A percentile compares a stretch with the other conserved stretches of the same genome.
Conservation (phyloP, 768 basidiomycete species). For the Mycena leptocephala region DNA sequence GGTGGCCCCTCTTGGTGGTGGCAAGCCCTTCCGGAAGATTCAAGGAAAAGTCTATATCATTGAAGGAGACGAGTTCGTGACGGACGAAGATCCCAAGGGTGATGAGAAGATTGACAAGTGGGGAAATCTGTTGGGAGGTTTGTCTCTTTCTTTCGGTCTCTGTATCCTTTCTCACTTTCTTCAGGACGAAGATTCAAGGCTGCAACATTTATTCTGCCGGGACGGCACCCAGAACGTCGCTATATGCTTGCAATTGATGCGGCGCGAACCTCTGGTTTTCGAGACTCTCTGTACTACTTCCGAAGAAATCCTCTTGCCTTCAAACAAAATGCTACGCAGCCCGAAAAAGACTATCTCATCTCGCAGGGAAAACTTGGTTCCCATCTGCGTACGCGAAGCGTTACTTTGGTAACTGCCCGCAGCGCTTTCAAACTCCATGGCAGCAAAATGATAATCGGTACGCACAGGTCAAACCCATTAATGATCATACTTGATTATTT, state of each 20-base stretch:
- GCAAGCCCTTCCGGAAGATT: constrained; percentile 82
- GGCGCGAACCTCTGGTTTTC: constrained; percentile 94
- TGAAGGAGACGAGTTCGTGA: constrained; percentile 91
- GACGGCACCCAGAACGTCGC: constrained; percentile 85
- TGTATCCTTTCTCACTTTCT: constrained; percentile 12
- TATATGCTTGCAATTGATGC: constrained; percentile 99
- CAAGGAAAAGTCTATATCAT: constrained; percentile 84
- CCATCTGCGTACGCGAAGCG: constrained; percentile 91
- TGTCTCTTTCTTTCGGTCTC: constrained; percentile 41
- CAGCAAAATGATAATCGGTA: constrained; percentile 90
- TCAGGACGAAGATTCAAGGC: constrained; percentile 92
- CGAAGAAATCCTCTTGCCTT: constrained; percentile 91
- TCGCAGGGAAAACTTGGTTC: constrained; percentile 89
- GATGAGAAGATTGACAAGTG: constrained; percentile 92
- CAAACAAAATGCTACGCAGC: constrained; percentile 91
- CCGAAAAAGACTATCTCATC: constrained; percentile 95
- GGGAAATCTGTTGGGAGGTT: constrained; percentile 90
- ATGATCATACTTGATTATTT: background rate
- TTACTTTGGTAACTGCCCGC: constrained; percentile 93
- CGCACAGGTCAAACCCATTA: constrained; percentile 42
- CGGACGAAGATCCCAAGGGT: constrained; percentile 88
- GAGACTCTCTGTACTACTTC: constrained; percentile 98
- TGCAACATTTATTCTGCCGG: constrained; percentile 88
- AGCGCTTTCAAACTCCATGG: constrained; percentile 97
- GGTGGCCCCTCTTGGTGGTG: constrained; percentile 65